A percentile compares a stretch with the other conserved stretches of the same genome.
phyloP scores from a whole-genome alignment of 148 eudicot genomes.

The Diospyros lotus region DNA sequence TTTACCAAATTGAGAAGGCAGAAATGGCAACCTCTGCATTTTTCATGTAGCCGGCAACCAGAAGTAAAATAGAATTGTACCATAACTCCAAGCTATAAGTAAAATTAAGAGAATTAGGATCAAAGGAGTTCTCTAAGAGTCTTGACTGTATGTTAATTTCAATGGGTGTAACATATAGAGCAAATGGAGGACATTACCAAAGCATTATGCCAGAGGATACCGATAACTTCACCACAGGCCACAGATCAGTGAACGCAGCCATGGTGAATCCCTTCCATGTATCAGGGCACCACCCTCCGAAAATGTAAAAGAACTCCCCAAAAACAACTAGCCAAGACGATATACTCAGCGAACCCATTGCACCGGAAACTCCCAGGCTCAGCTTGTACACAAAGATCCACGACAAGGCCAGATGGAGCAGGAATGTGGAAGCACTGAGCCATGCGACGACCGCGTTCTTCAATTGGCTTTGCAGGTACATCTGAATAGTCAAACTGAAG shows the following conservation, averaged over 20 bases:
- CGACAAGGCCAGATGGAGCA: slow-evolving; percentile 39
- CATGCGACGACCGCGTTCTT: slow-evolving; percentile 47
- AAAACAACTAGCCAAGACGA: slow-evolving; percentile 33
- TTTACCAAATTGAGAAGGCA: slow-evolving; percentile 74
- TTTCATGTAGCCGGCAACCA: slow-evolving; percentile 62
- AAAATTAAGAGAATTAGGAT: too few species aligned
- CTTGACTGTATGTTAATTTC: too few species aligned
- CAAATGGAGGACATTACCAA: neutral
- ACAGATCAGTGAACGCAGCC: slow-evolving; percentile 23
- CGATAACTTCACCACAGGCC: neutral
- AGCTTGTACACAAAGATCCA: slow-evolving; percentile 40
- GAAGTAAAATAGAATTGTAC: slow-evolving; percentile 64
- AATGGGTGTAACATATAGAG: too few species aligned
- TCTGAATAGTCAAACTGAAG: slow-evolving; percentile 41
- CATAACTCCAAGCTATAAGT: slow-evolving; percentile 57
- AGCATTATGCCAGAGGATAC: neutral
- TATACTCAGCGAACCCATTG: slow-evolving; percentile 38
- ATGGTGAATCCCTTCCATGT: slow-evolving; percentile 48
- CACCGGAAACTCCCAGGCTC: slow-evolving; percentile 38
- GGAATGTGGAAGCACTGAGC: slow-evolving; percentile 26
- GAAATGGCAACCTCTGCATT: slow-evolving; percentile 66
- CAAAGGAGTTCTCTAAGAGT: too few species aligned
- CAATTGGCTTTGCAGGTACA: slow-evolving; percentile 53
- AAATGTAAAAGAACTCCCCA: slow-evolving; percentile 42
- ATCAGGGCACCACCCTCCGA: slow-evolving; percentile 52